Percentiles rank a stretch among this genome's conserved stretches.
These are phyloP conservation scores for Plasmodium relictum DNA, from an alignment of 169 alveolate genomes.

Conservation along the genomic window DNA sequence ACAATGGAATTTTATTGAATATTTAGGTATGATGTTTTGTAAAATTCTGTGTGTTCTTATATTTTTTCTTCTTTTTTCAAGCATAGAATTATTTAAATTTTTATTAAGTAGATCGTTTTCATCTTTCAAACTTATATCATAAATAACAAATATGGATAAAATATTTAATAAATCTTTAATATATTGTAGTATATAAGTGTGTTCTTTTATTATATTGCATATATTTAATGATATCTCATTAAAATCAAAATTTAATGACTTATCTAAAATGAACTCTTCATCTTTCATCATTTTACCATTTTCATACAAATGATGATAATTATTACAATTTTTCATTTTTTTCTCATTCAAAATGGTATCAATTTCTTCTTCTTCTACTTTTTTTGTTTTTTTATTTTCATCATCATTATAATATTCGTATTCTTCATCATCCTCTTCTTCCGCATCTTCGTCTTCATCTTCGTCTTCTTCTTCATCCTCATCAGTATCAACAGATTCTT, in stretches of 20 bases:
- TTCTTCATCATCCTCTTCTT: not conserved
- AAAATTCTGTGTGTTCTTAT: conserved; percentile 59
- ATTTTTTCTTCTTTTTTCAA: conserved; percentile 25
- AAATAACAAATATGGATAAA: conserved; percentile 57
- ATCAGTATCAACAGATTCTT: not conserved
- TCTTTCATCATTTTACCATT: not conserved
- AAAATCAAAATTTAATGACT: conserved; percentile 27
- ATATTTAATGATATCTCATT: conserved; percentile 65
- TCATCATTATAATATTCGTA: not conserved
- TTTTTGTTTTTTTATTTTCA: not conserved
- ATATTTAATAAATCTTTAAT: conserved; percentile 48
- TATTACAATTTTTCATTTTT: not conserved
- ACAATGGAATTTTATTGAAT: conserved; percentile 67
- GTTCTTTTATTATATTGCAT: conserved; percentile 67
- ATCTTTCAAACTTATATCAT: conserved; percentile 54
- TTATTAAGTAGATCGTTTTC: conserved; percentile 47
- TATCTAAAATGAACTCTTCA: conserved; percentile 3
- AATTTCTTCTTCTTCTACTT: not conserved
- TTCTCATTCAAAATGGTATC: not conserved
- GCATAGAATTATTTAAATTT: conserved; percentile 1
- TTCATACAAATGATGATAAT: not conserved
- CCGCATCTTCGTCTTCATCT: not conserved
- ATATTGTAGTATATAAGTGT: conserved; percentile 44
- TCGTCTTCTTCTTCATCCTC: conserved; percentile 3
- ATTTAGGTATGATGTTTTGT: conserved; percentile 66